phyloP scores from a whole-genome alignment of 2,329 filamentous ascomycete species.

The Colletotrichum sidae region DNA sequence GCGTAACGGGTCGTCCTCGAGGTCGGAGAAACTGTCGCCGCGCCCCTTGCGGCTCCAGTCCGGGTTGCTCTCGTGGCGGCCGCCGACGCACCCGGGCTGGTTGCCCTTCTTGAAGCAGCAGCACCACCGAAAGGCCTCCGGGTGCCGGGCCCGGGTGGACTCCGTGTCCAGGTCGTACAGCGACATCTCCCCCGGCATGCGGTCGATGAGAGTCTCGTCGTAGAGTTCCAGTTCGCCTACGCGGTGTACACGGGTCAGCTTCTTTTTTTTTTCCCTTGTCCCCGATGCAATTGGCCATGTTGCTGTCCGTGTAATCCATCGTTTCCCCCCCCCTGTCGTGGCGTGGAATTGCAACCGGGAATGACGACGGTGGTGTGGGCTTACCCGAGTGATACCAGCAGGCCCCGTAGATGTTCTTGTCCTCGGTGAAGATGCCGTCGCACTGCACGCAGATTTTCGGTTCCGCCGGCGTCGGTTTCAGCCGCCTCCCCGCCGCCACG shows the following conservation, averaged over 20 bases:
- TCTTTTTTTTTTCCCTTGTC: background rate
- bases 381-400: constrained; percentile 38
- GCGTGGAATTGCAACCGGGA: background rate
- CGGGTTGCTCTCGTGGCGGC: constrained; percentile 36
- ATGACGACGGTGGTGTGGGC: background rate
- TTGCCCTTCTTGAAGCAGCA: constrained; percentile 31
- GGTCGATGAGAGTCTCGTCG: constrained; percentile 33
- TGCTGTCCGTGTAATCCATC: background rate
- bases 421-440: constrained; percentile 36
- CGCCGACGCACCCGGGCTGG: constrained; percentile 29
- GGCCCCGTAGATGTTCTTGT: constrained; percentile 32
- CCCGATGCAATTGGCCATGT: background rate
- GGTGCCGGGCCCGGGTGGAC: constrained; percentile 29
- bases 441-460: constrained; percentile 37
- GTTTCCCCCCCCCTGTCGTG: too few relatives aligned
- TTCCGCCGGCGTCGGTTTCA: constrained; percentile 26
- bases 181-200: constrained; percentile 15
- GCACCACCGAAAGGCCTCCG: constrained; percentile 37
- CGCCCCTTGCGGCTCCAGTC: constrained; percentile 36
- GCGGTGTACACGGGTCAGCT: constrained; percentile 10
- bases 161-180: constrained; percentile 36
- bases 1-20: constrained; percentile 28
- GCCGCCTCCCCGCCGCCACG: constrained; percentile 19
- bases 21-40: constrained; percentile 30
- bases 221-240: constrained; percentile 35